Conservation (phyloP, 1,139 yeast genomes). For the Wickerhamomyces sp. region DNA sequence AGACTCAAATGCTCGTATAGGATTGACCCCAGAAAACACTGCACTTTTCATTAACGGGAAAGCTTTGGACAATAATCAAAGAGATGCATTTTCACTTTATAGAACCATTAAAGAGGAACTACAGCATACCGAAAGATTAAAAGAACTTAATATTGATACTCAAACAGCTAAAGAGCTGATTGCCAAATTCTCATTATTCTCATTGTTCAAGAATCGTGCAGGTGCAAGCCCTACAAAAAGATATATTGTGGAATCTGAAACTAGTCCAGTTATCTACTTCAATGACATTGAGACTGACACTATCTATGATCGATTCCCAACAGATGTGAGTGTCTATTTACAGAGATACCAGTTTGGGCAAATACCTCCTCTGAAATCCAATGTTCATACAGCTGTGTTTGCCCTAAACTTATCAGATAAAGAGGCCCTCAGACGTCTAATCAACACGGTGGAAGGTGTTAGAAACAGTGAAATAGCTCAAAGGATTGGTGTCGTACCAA, state of each 20-base stretch:
- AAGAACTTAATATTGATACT: conserved; percentile 33
- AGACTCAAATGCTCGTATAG: conserved; percentile 25
- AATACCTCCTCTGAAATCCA: conserved; percentile 66
- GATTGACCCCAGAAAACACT: conserved; percentile 15
- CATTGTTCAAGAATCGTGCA: conserved; percentile 32
- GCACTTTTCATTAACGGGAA: conserved; percentile 68
- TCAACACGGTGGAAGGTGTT: conserved; percentile 47
- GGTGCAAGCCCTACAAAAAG: conserved; percentile 27
- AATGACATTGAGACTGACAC: conserved; percentile 71
- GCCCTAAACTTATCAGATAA: conserved; percentile 59
- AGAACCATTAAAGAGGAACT: conserved; percentile 34
- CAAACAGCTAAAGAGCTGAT: conserved; percentile 37
- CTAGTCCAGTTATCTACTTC: conserved; percentile 58
- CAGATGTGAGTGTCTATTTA: conserved; percentile 40
- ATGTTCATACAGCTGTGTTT: conserved; percentile 71
- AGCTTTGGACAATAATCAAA: conserved; percentile 38
- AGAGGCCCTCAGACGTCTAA: conserved; percentile 42
- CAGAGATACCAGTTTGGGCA: conserved; percentile 45
- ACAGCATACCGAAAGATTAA: conserved; percentile 28
- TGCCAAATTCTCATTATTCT: conserved; percentile 43
- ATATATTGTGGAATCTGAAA: conserved; percentile 27
- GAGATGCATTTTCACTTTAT: conserved; percentile 37
- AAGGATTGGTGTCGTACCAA: conserved; percentile 76
- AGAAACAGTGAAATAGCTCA: conserved; percentile 63
- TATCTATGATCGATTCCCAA: conserved; percentile 44